These are phyloP conservation scores for Pilobolus umbonatus DNA, from an alignment of 192 early-diverging fungal genomes.

Conservation along the genomic window DNA sequence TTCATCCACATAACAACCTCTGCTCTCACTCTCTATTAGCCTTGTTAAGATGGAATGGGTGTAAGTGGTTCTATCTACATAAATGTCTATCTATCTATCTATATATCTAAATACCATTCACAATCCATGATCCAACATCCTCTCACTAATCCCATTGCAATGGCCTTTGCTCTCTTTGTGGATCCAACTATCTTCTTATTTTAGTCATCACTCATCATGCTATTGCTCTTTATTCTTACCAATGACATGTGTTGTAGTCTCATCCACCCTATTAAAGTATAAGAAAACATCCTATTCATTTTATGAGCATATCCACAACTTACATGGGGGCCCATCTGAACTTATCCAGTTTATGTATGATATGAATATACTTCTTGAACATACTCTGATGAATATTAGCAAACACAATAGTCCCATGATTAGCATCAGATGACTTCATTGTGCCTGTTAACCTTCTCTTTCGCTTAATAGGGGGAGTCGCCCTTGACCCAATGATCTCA, in stretches of 20 bases:
- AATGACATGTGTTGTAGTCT: slow-evolving; percentile 24
- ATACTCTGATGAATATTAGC: neutral
- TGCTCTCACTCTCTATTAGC: neutral
- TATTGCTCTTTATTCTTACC: slow-evolving; percentile 7
- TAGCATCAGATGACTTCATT: no score
- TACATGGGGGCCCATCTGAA: no score
- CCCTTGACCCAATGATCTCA: neutral
- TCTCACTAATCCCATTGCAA: neutral
- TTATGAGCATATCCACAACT: no score
- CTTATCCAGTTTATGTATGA: neutral
- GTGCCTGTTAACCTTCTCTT: neutral
- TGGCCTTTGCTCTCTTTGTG: slow-evolving; percentile 6
- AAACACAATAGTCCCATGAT: neutral
- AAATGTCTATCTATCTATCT: neutral
- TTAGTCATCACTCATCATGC: neutral
- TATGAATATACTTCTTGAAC: neutral
- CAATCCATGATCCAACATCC: neutral
- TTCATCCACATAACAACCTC: neutral
- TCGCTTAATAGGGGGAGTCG: slow-evolving; percentile 9
- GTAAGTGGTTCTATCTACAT: no score
- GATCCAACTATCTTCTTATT: slow-evolving; percentile 1
- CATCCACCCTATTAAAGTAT: slow-evolving; percentile 10
- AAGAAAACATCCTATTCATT: no score
- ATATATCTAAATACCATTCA: neutral
- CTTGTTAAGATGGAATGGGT: neutral